These are phyloP conservation scores for Fomitopsis pulvina DNA, from an alignment of 768 basidiomycete species.

Conservation along the genomic window DNA sequence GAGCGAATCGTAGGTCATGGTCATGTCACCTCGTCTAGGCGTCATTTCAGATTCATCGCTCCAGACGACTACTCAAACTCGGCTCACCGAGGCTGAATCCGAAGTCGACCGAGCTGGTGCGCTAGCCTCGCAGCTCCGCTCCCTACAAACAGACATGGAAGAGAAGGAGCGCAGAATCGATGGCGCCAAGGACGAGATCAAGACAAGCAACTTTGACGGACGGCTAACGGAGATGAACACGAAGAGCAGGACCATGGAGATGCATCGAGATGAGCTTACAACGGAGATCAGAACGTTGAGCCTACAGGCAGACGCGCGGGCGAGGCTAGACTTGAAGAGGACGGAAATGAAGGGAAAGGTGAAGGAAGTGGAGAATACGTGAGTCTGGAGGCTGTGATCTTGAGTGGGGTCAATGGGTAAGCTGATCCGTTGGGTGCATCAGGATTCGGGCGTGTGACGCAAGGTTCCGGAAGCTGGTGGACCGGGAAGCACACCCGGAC, in stretches of 20 bases:
- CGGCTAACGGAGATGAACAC: constrained; percentile 47
- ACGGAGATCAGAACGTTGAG: constrained; percentile 65
- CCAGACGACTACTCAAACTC: constrained; percentile 31
- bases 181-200: constrained; percentile 53
- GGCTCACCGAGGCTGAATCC: constrained; percentile 46
- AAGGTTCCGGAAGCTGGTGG: constrained; percentile 63
- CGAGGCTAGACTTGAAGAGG: constrained; percentile 70
- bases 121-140: constrained; percentile 46
- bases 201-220: constrained; percentile 57
- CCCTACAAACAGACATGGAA: constrained; percentile 55
- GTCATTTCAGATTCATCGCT: background rate
- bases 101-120: constrained; percentile 50
- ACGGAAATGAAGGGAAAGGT: constrained; percentile 59
- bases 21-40: background rate
- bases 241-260: constrained; percentile 57
- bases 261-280: constrained; percentile 61
- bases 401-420: background rate
- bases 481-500: constrained; percentile 48
- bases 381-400: constrained; percentile 20
- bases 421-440: constrained; percentile 1
- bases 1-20: constrained; percentile 47
- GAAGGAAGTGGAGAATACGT: constrained; percentile 66
- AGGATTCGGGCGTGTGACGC: constrained; percentile 59
- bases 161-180: constrained; percentile 59
- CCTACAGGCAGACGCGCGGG: constrained; percentile 73